Evolutionary conservation across 2,329 filamentous ascomycete genomes (phyloP), one percentile per base, ranked within the genome.

Genomic region (Aspergillus latus): DNA sequence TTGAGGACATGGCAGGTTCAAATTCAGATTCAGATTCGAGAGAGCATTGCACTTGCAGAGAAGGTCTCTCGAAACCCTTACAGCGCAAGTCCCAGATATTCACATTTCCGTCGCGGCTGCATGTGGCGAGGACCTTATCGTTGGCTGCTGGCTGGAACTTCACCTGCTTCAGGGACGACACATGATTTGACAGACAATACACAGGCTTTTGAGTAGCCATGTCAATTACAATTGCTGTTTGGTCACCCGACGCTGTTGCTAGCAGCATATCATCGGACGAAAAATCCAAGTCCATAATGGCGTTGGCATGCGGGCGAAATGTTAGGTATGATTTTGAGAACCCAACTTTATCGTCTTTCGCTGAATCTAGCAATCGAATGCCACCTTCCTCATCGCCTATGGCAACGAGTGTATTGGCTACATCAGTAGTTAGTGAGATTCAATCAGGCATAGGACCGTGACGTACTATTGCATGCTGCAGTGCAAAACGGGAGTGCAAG

Each of bases 31-130:
- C 72, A 2, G 72, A 72, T 55, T 75, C 74, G 34, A 78, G 67
- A 11, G 74, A 74, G 56, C 76, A 76, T 36, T 67, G 69, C 42
- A 78, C 63, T 49, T 78, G 73, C 16, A 73, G 59, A 16, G 74
- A 69, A 30, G 77, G 76, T 34, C 71, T 74, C 56, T 81, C 74
- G 21, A 78, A 75, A 3, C 80, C 78, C 64, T 75, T 81, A 64
- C 83, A 86, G 36, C 94, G 85, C 15, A 97, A 77, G 72, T 99
- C 94, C 94, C 94, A 99, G 3, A 99, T 86, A 62, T 93, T 90
- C 32, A 99, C 87, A 62, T 86, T 89, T 2, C 94, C 93, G 68
- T 97, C 92, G 46, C 94, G 86, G 63, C 91, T 89, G 29, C 92
- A 96, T 0, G 93, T 96, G 3, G 92, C 91, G 28, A 99, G 78